These are phyloP conservation scores for Pouteria campechiana DNA, from an alignment of 179 eudicot genomes.

Conservation along the genomic window DNA sequence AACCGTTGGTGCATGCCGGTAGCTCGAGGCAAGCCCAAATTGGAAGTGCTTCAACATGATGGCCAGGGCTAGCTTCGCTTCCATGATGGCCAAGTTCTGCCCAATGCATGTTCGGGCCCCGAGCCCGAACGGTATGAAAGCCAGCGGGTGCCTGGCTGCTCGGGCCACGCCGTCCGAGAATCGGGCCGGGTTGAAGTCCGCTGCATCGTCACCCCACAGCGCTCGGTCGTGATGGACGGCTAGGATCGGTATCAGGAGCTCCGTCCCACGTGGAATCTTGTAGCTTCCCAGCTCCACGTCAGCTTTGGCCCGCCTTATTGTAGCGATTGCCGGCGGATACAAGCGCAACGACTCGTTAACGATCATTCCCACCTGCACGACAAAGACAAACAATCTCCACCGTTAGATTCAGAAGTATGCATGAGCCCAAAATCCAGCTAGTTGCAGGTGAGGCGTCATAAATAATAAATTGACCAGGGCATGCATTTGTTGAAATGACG, in stretches of 20 bases:
- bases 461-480: no score
- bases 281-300: conserved; percentile 63
- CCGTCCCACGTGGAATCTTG: conserved; percentile 55
- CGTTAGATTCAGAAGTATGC: no score
- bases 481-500: no score
- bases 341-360: conserved; percentile 61
- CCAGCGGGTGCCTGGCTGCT: conserved; percentile 65
- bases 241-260: conserved; percentile 67
- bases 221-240: conserved; percentile 72
- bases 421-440: no score
- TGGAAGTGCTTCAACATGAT: conserved; percentile 62
- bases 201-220: conserved; percentile 64
- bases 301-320: conserved; percentile 51
- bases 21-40: conserved; percentile 49
- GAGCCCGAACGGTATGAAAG: conserved; percentile 79
- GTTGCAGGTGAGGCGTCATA: no score
- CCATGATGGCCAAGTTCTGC: conserved; percentile 60
- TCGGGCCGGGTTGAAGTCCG: conserved; percentile 66
- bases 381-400: neutral
- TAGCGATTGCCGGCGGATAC: conserved; percentile 80
- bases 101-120: conserved; percentile 77
- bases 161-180: conserved; percentile 55
- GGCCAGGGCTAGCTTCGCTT: conserved; percentile 58
- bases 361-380: conserved; percentile 65
- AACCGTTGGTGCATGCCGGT: conserved; percentile 81